phyloP scores from a whole-genome alignment of 495 filamentous ascomycete species.

The Tuber umbilicatum region DNA sequence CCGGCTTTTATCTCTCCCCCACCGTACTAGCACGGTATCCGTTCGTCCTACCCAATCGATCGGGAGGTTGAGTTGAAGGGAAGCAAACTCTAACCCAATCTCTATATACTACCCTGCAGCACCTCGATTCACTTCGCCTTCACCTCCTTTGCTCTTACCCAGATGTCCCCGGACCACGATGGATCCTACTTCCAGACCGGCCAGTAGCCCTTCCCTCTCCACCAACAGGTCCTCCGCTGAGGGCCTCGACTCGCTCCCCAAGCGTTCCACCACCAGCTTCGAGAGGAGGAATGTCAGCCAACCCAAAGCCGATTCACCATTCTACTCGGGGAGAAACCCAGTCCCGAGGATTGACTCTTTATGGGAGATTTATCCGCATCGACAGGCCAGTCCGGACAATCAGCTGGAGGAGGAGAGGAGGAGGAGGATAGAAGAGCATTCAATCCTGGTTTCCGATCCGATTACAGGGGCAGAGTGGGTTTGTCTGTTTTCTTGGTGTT shows the following conservation, averaged over 20 bases:
- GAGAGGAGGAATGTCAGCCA: constrained; percentile 1
- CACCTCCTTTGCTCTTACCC: not conserved
- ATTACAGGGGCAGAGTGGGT: constrained; percentile 33
- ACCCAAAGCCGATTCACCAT: constrained; percentile 20
- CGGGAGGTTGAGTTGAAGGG: not conserved
- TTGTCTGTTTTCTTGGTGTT: not conserved
- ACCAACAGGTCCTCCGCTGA: not conserved
- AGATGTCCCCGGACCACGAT: not conserved
- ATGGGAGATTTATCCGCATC: constrained; percentile 33
- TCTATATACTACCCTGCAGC: not conserved
- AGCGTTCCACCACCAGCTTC: not conserved
- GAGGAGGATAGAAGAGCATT: constrained; percentile 17
- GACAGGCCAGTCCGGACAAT: constrained; percentile 5
- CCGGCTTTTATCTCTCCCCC: not conserved
- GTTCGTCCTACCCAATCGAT: not conserved
- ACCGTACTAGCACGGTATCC: too few species aligned
- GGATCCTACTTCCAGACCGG: not conserved
- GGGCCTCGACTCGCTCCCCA: not conserved
- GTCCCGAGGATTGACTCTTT: constrained; percentile 35
- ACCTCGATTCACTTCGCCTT: not conserved
- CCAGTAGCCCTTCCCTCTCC: not conserved
- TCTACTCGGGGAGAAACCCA: constrained; percentile 32
- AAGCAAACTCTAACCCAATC: not conserved
- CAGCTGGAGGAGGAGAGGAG: constrained; percentile 11
- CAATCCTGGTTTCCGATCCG: constrained; percentile 25